phyloP scores from a whole-genome alignment of 129 eudicot genomes.

The Scalesia atractyloides region DNA sequence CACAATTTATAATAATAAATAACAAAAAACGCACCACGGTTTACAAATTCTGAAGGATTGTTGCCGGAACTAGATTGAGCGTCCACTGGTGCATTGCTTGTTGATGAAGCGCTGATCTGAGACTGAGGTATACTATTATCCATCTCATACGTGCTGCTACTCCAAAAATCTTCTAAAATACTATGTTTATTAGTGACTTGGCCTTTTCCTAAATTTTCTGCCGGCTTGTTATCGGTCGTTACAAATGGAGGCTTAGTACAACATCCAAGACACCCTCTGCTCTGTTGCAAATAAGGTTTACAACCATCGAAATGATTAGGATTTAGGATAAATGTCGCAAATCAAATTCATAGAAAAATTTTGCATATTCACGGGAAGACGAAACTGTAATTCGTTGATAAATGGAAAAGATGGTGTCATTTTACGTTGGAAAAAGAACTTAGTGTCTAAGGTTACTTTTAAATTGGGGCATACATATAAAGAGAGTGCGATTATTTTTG shows the following conservation, averaged over 20 bases:
- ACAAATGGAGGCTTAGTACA: conserved; percentile 60
- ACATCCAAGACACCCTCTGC: conserved; percentile 98
- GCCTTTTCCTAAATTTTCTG: conserved; percentile 44
- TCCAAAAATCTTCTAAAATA: conserved; percentile 65
- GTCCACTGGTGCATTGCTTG: conserved; percentile 62
- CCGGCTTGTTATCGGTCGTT: conserved; percentile 60
- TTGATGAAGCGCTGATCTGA: conserved; percentile 75
- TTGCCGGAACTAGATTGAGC: conserved; percentile 42
- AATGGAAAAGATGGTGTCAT: conserved; percentile 3
- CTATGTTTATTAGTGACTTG: conserved; percentile 41
- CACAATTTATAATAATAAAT: not conserved
- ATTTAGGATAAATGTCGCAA: conserved; percentile 13
- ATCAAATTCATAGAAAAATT: not conserved
- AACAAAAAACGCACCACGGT: conserved; percentile 50
- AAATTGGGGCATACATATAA: not conserved
- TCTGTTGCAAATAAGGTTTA: conserved; percentile 85
- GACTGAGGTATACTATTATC: conserved; percentile 67
- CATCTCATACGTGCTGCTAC: conserved; percentile 80
- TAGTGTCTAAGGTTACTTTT: not conserved
- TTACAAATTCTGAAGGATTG: conserved; percentile 74
- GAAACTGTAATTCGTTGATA: not conserved
- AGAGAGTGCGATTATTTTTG: not conserved
- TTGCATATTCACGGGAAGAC: not conserved
- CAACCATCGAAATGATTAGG: conserved; percentile 50
- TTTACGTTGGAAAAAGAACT: not conserved